Base-by-base conservation (phyloP, 441 rosid species). In the Populus hybrid region DNA sequence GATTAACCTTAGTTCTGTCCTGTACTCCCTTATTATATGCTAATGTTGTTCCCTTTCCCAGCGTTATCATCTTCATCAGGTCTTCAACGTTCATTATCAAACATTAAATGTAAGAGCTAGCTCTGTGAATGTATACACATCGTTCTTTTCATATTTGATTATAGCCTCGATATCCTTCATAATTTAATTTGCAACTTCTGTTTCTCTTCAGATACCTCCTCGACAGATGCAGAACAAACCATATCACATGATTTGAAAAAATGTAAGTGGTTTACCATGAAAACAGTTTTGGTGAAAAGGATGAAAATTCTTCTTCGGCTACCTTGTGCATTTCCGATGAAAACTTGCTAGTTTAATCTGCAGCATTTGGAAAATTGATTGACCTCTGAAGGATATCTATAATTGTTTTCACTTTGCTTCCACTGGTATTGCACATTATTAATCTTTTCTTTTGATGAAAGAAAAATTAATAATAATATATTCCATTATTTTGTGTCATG, bases 51-150 rank as follows among this genome's bases (percentile, higher is more conserved):
- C 61, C 57, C 59, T 23, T 59, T 69, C 59, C 72, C 88, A 91
- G 92, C 89, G 66, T 79, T 89, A 72, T 86, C 94, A 66, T 92
- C 91, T 65, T 84, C 90, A 65, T 75, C 76, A 4, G 89, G 89
- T 59, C 85, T 91, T 79, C 85, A 86, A 64, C 75, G 87, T 67
- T 85, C 84, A 34, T 70, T 90, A 28, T 77, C 81, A 21, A 84
- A 79, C 69, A 84, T 88, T 16, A 75, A 59, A 75, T 88, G 91
- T 88, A 86, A 85, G 92, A 78, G 53, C 77, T 26, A 67, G 78
- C 75, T 20, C n/a, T 75, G 36, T 59, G 67, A 77, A 21, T 42
- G 4, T 70, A 71, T 20, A 67, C 57, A 28, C n/a, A 8, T 16
- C 32, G 21, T 64, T 3, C 18, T 32, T 4, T 28, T 46, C 18